phyloP scores from a whole-genome alignment of 495 filamentous ascomycete genomes.

The Neurospora sp. region DNA sequence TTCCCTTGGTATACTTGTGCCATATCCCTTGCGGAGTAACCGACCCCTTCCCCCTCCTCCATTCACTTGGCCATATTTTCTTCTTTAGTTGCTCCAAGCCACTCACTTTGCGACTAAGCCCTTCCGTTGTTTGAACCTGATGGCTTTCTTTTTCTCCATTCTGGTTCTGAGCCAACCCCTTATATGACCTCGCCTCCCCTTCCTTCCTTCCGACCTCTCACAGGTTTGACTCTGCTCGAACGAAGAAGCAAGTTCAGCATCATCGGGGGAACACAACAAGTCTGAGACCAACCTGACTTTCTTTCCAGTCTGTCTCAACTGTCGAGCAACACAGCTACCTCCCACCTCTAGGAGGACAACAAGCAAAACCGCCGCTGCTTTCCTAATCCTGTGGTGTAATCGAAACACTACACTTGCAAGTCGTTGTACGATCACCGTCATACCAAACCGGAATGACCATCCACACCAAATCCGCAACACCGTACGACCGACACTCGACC shows the following conservation, averaged over 20 bases:
- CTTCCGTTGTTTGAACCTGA: neutral
- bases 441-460: constrained; percentile 1
- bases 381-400: constrained; percentile 8
- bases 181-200: neutral
- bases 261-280: neutral
- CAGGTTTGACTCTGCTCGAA: neutral
- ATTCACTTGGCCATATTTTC: neutral
- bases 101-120: neutral
- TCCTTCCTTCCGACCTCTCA: neutral
- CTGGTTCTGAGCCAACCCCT: neutral
- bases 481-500: neutral
- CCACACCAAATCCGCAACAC: neutral
- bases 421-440: constrained; percentile 6
- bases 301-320: neutral
- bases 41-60: neutral
- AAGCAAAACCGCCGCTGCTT: neutral
- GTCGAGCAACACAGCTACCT: neutral
- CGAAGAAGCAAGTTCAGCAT: neutral
- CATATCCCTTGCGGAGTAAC: neutral
- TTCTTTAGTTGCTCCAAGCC: neutral
- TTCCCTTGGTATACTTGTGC: neutral
- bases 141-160: neutral
- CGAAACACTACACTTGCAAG: neutral
- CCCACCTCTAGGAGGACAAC: neutral
- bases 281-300: neutral